A percentile compares a stretch with the other conserved stretches of the same genome.
phyloP scores from a whole-genome alignment of 108 stramenopile genomes.

The Pseudonitzschia delicatissima region DNA sequence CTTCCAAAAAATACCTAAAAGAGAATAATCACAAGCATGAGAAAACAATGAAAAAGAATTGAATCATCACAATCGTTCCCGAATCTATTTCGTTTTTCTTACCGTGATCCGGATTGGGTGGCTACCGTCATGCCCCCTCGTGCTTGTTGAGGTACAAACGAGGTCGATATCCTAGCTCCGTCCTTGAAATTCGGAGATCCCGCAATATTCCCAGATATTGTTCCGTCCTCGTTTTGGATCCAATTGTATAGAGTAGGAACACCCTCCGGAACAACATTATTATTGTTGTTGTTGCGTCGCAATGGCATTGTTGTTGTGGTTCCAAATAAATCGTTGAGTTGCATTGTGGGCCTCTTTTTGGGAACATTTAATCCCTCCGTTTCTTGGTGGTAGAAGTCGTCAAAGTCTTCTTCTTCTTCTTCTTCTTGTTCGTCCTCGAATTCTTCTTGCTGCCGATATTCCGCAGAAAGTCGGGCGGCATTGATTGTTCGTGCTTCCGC shows the following conservation, averaged over 20 bases:
- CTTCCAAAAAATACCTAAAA: constrained; percentile 29
- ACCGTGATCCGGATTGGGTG: constrained; percentile 50
- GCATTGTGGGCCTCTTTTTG: too few relatives aligned
- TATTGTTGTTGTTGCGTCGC: neutral
- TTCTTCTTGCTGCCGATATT: neutral
- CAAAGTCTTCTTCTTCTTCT: neutral
- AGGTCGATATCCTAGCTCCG: constrained; percentile 24
- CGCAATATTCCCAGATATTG: constrained; percentile 49
- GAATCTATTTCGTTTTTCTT: constrained; percentile 2
- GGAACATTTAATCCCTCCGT: neutral
- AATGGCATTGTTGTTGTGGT: neutral
- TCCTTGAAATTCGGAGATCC: constrained; percentile 32
- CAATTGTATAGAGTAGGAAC: constrained; percentile 58
- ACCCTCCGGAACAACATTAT: constrained; percentile 9
- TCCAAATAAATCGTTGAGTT: neutral
- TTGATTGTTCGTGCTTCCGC: constrained; percentile 10
- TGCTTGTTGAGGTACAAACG: constrained; percentile 13
- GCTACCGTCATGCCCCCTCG: constrained; percentile 33
- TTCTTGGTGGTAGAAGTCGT: neutral
- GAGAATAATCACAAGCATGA: neutral
- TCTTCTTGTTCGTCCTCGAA: neutral
- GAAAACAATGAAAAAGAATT: neutral
- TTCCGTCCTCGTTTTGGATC: constrained; percentile 46
- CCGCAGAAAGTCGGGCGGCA: neutral
- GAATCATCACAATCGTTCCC: neutral